phyloP scores from a whole-genome alignment of 1,284 basidiomycete species.

The Trichosporon asahii region DNA sequence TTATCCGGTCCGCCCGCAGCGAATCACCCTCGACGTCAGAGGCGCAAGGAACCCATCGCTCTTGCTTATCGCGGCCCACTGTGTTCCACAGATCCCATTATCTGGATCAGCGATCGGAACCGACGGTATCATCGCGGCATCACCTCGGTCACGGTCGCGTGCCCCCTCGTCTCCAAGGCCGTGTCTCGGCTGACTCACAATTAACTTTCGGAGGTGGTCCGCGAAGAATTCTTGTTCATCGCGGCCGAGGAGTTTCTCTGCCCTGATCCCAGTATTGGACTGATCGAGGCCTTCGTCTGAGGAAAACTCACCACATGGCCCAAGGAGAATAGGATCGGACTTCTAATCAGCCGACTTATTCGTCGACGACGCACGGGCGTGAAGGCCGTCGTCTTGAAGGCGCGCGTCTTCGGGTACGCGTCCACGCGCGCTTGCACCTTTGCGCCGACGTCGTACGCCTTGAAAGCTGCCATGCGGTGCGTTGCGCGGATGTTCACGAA shows the following conservation, averaged over 20 bases:
- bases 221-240: not conserved
- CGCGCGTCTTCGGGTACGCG: slow-evolving; percentile 22
- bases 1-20: not conserved
- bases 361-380: too few species aligned
- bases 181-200: not conserved
- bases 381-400: slow-evolving; percentile 57
- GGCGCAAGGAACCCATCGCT: not conserved
- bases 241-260: too few species aligned
- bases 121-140: not conserved
- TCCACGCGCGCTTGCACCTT: slow-evolving; percentile 29
- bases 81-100: not conserved
- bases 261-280: too few species aligned
- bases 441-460: slow-evolving; percentile 43
- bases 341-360: too few species aligned
- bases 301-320: too few species aligned
- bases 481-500: slow-evolving; percentile 55
- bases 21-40: not conserved
- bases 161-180: not conserved
- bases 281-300: too few species aligned
- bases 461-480: slow-evolving; percentile 54
- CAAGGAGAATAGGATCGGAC: too few species aligned
- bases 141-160: not conserved
- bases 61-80: not conserved
- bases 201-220: not conserved
- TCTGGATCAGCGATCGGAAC: not conserved